Evolutionary conservation across 495 filamentous ascomycete species (phyloP), one percentile per base, ranked within the genome.

Genomic region (Elaphomyces granulatus): DNA sequence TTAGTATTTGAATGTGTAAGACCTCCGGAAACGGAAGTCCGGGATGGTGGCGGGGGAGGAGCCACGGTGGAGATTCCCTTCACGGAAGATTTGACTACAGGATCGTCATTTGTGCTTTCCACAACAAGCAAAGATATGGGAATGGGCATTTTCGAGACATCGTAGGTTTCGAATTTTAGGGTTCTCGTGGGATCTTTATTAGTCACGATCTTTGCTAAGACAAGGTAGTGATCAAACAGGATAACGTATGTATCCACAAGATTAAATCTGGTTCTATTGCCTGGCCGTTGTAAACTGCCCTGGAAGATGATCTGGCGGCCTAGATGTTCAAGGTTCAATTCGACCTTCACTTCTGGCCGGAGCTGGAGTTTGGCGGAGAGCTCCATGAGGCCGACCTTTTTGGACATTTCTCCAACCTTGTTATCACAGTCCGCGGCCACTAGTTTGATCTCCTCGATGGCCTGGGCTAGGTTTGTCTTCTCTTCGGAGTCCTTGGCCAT

Each of bases 51-150:
- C 26, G 49, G 64, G 56, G 60, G 72, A 45, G 54, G 60, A 37
- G 64, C 63, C 45, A 73, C 55, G 9, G 69, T 64, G 40, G 74
- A 73, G 38, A 95, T 74, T 23, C 86, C 84, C 50, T 85, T 81
- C 19, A 82, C 66, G 2, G 72, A 63, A 8, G 83, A 83, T 53
- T 88, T 90, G 38, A 83, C 64, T 1, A 96, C 84, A 0, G 92
- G 81, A 41, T 94, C 86, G 43, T 99, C 90, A 42, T 86, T 80
- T 31, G 80, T 77, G 50, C 81, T 90, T 56, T 99, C 90, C 3
- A 99, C 64, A 15, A 88, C 83, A 18, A 99, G 64, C 21, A 99
- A 68, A 50, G 93, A 85, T 87, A 96, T 99, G 1, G 92, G 92
- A 48, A 99, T 94, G 16, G 90, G 90, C 59, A 90, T 64, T 60